A percentile compares a stretch with the other conserved stretches of the same genome.
phyloP scores from a whole-genome alignment of 805 yeast species.

The Lachancea fermentati region DNA sequence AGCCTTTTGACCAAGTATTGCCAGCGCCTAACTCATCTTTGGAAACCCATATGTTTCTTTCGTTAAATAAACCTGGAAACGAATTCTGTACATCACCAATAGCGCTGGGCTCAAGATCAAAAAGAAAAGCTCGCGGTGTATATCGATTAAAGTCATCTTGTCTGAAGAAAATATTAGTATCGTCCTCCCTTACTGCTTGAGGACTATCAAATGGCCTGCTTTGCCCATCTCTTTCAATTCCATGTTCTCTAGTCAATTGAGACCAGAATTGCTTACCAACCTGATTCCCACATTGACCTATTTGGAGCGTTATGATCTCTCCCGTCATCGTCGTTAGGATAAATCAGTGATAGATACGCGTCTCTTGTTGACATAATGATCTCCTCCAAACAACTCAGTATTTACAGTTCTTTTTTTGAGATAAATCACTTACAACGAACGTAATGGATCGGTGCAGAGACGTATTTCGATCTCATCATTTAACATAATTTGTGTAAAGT shows the following conservation, averaged over 20 bases:
- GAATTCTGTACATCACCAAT: constrained; percentile 53
- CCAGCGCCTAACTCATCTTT: constrained; percentile 92
- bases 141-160: constrained; percentile 68
- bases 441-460: too few relatives aligned
- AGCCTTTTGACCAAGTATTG: constrained; percentile 93
- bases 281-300: constrained; percentile 93
- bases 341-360: too few relatives aligned
- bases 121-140: constrained; percentile 80
- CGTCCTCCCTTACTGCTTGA: constrained; percentile 46
- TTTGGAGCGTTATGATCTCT: constrained; percentile 65
- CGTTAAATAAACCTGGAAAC: constrained; percentile 66
- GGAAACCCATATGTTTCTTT: constrained; percentile 73
- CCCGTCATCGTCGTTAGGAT: constrained; percentile 41
- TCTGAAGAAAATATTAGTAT: constrained; percentile 79
- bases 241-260: constrained; percentile 83
- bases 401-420: too few relatives aligned
- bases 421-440: too few relatives aligned
- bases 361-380: too few relatives aligned
- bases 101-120: constrained; percentile 90
- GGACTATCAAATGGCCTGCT: constrained; percentile 14
- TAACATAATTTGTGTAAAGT: not conserved
- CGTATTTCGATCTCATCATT: too few relatives aligned
- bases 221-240: constrained; percentile 44
- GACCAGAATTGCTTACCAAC: constrained; percentile 91
- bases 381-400: too few relatives aligned